Conservation (phyloP, 495 filamentous ascomycete genomes). For the Lasiosphaeria miniovina region DNA sequence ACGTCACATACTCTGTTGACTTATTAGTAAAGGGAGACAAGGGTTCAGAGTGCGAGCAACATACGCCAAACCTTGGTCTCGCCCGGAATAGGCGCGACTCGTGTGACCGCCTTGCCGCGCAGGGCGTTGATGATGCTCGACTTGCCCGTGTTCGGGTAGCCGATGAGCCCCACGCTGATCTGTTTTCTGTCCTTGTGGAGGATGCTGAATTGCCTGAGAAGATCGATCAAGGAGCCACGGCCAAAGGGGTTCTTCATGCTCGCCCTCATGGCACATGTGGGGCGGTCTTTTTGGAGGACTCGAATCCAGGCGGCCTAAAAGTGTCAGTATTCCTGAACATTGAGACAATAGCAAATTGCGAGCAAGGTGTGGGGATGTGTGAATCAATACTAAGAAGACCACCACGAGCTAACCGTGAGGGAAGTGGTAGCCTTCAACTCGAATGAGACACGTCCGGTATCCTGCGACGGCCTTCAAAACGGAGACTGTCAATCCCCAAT, state of each 20-base stretch:
- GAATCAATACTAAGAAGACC: conserved; percentile 98
- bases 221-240: conserved; percentile 57
- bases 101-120: conserved; percentile 87
- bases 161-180: conserved; percentile 83
- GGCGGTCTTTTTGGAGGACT: conserved; percentile 61
- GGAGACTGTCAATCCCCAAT: conserved; percentile 67
- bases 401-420: conserved; percentile 52
- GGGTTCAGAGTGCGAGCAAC: not conserved
- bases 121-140: conserved; percentile 92
- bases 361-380: conserved; percentile 60
- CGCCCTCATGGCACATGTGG: conserved; percentile 90
- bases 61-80: conserved; percentile 78
- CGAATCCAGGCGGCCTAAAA: conserved; percentile 33
- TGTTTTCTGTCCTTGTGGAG: conserved; percentile 91
- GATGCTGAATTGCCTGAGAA: conserved; percentile 86
- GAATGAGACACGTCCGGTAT: conserved; percentile 57
- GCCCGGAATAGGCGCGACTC: conserved; percentile 91
- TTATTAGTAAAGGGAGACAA: not conserved
- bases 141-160: conserved; percentile 74
- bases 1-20: conserved; percentile 70
- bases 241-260: conserved; percentile 90
- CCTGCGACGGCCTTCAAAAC: conserved; percentile 86
- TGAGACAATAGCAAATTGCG: not conserved
- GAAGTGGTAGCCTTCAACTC: conserved; percentile 77
- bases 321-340: conserved; percentile 20